Conservation (phyloP, 2,329 filamentous ascomycete genomes). For the Nemania sp. region DNA sequence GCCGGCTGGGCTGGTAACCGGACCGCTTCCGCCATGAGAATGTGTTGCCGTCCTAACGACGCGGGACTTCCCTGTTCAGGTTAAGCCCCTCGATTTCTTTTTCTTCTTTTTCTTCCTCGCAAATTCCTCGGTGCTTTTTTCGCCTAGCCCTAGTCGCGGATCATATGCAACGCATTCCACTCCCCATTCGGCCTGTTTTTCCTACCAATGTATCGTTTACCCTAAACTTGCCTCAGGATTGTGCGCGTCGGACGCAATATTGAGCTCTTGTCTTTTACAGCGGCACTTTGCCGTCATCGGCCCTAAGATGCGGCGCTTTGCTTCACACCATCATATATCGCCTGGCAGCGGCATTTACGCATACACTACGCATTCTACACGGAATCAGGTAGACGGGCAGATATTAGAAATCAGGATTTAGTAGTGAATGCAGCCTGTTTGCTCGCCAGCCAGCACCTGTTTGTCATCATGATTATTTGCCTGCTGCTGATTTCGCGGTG, state of each 20-base stretch:
- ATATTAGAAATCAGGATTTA: conserved; percentile 44
- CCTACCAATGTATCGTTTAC: conserved; percentile 21
- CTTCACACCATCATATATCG: conserved; percentile 24
- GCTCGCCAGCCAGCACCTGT: conserved; percentile 17
- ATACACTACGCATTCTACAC: conserved; percentile 14
- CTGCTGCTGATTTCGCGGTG: conserved; percentile 28
- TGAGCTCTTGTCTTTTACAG: background rate
- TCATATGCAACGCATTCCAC: conserved; percentile 29
- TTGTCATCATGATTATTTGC: conserved; percentile 29
- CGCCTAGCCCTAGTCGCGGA: conserved; percentile 14
- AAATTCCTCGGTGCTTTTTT: conserved; percentile 23
- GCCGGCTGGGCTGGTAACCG: conserved; percentile 22
- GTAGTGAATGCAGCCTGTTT: conserved; percentile 24
- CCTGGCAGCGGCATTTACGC: conserved; percentile 22
- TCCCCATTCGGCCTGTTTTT: conserved; percentile 21
- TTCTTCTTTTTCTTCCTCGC: background rate
- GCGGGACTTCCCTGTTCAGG: conserved; percentile 20
- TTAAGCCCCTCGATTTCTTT: conserved; percentile 5
- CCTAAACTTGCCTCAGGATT: conserved; percentile 28
- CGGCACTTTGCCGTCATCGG: conserved; percentile 33
- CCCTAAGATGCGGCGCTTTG: conserved; percentile 24
- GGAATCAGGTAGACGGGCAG: conserved; percentile 9
- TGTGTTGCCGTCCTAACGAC: background rate
- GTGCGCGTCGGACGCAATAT: background rate
- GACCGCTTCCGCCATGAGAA: conserved; percentile 20